Conservation (phyloP, 192 early-diverging fungal genomes). For the Coemansia sp. region DNA sequence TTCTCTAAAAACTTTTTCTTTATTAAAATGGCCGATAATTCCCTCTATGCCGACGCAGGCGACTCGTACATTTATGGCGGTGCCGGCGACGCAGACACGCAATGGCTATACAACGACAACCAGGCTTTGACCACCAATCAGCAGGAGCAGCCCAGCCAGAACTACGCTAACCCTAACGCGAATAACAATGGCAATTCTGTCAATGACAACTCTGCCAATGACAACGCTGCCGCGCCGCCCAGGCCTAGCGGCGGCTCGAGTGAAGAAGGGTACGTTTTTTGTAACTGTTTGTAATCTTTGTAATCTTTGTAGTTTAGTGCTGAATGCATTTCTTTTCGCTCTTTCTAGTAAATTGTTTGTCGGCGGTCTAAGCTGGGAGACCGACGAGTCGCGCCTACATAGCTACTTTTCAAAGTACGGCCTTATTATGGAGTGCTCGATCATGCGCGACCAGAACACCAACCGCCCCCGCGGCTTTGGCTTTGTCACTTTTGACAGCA, state of each 20-base stretch:
- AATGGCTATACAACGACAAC: constrained; percentile 48
- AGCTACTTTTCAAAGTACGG: constrained; percentile 88
- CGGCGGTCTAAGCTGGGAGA: constrained; percentile 82
- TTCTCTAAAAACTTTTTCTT: not conserved
- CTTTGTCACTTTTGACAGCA: constrained; percentile 87
- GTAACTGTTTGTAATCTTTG: constrained; percentile 17
- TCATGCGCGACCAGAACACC: constrained; percentile 84
- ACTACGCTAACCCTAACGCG: not conserved
- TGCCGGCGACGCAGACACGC: constrained; percentile 20
- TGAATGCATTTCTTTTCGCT: not conserved
- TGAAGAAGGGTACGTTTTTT: constrained; percentile 49
- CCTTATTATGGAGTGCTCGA: constrained; percentile 74
- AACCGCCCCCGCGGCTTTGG: constrained; percentile 93
- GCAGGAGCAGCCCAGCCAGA: not conserved
- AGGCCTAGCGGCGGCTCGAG: constrained; percentile 10
- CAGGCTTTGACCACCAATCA: constrained; percentile 16
- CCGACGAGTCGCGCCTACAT: constrained; percentile 80
- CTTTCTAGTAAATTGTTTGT: constrained; percentile 84
- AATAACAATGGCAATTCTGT: not conserved
- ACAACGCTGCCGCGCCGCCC: not conserved
- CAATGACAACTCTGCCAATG: no score
- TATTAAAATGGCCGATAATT: constrained; percentile 28
- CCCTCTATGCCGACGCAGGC: constrained; percentile 37
- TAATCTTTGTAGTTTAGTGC: constrained; percentile 1
- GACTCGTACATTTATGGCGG: constrained; percentile 9